Base-by-base conservation (phyloP, 164 flowering plant genomes). In the Protea cynaroides region DNA sequence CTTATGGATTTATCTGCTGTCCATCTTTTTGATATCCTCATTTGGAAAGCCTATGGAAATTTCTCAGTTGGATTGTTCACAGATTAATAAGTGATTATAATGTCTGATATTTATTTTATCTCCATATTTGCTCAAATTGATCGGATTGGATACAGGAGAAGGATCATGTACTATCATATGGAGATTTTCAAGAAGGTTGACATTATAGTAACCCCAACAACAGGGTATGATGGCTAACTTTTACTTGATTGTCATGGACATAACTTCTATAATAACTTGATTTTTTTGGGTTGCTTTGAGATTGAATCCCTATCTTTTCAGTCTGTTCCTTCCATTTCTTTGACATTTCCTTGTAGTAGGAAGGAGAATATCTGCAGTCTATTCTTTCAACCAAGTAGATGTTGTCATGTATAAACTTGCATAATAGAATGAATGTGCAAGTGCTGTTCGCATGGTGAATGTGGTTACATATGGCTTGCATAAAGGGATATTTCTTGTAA, bases 131-230 rank as follows among this genome's bases (percentile, higher is more conserved):
- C 13, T 63, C 13, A 56, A 13, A 51, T 25, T 54, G 17, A 25
- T 57, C 1, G 11, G 1, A 43, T 61, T 61, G 75, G 36, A 56
- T 75, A 71, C 83, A 94, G 98, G 87, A 69, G 96, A 74, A 85
- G 99, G 78, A 67, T 85, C 40, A 94, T 91, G 99, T 63, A 91
- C 75, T 76, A 88, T 72, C 86, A 81, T 70, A 83, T 89, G 96
- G 93, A 94, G 81, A 79, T 83, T 14, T 89, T 94, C 76, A 86
- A 89, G 79, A 82, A 83, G 58, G 97, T 88, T 70, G 97, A 94
- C 71, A 71, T 94, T 72, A 85, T 94, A 72, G 97, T 94, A 67
- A 94, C 99, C 53, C 99, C 97, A 44, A 91, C 99, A 54, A 91
- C 99, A 34, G 96, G 96, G 98, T 94, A 94, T 56, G 82, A 13